phyloP scores from a whole-genome alignment of 192 early-diverging fungal species.

The Coemansia reversa region DNA sequence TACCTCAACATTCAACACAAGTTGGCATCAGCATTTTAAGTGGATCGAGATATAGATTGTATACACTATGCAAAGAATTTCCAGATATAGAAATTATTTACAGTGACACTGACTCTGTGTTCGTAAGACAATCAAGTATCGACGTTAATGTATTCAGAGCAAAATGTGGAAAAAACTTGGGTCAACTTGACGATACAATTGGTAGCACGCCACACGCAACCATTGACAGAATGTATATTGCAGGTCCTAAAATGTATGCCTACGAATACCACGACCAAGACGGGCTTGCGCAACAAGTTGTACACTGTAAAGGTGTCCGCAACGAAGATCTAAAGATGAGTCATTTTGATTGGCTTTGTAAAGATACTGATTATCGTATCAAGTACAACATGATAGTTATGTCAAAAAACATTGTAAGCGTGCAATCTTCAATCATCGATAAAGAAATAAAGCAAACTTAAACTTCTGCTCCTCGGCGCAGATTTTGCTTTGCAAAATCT shows the following conservation, averaged over 20 bases:
- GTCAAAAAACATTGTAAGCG: not conserved
- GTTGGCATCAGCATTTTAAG: conserved; percentile 4
- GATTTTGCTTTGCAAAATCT: no score
- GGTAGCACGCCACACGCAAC: not conserved
- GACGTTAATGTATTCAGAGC: not conserved
- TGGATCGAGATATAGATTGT: not conserved
- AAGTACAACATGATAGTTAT: conserved; percentile 6
- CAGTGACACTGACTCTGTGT: conserved; percentile 1
- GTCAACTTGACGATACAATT: conserved; percentile 1
- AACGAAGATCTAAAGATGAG: not conserved
- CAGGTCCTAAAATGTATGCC: conserved; percentile 3
- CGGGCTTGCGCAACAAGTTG: not conserved
- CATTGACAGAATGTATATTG: conserved; percentile 6
- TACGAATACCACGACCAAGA: conserved; percentile 1
- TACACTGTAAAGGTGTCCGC: no score
- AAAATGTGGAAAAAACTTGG: not conserved
- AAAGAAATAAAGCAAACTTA: no score
- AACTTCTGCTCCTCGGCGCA: no score
- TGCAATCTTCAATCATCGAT: no score
- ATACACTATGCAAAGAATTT: not conserved
- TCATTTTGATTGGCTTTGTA: conserved; percentile 1
- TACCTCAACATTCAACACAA: conserved; percentile 1
- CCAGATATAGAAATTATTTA: no score
- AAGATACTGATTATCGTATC: not conserved
- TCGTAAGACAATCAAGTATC: not conserved